A percentile compares a stretch with the other conserved stretches of the same genome.
These are phyloP conservation scores for Curvularia sp. DNA, from an alignment of 2,329 filamentous ascomycete species.

Conservation along the genomic window DNA sequence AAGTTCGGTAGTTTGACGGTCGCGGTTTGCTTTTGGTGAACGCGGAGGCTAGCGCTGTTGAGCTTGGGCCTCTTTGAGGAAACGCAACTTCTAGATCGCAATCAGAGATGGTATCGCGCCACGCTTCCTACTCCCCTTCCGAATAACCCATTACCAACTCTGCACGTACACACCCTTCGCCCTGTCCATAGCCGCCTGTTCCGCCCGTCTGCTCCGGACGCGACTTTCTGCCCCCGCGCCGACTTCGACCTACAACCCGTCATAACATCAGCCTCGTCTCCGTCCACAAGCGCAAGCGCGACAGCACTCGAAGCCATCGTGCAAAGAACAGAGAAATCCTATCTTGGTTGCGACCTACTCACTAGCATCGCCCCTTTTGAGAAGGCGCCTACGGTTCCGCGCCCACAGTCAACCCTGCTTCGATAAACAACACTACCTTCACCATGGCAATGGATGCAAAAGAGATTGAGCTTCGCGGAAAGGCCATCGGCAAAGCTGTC, in stretches of 20 bases:
- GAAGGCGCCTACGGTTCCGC: conserved; percentile 4
- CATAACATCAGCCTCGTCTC: conserved; percentile 11
- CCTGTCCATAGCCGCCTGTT: background rate
- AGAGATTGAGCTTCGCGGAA: conserved; percentile 78
- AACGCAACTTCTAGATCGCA: conserved; percentile 24
- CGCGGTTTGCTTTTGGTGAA: conserved; percentile 23
- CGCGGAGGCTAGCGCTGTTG: conserved; percentile 27
- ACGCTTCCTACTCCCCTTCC: conserved; percentile 7
- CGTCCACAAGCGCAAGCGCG: conserved; percentile 5
- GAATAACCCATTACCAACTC: background rate
- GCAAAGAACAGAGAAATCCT: background rate
- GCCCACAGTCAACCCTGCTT: background rate
- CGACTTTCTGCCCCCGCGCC: conserved; percentile 19
- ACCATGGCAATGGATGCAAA: conserved; percentile 73
- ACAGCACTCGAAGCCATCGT: background rate
- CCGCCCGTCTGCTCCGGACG: conserved; percentile 10
- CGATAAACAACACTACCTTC: conserved; percentile 8
- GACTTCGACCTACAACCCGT: conserved; percentile 7
- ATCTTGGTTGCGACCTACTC: background rate
- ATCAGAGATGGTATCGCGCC: conserved; percentile 10
- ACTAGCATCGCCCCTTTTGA: background rate
- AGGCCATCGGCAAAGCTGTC: conserved; percentile 81
- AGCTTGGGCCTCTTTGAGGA: conserved; percentile 26
- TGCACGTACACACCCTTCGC: background rate
- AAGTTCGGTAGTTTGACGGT: conserved; percentile 12